A percentile compares a stretch with the other conserved stretches of the same genome.
Evolutionary conservation across 2,329 filamentous ascomycete species (phyloP).

Genomic region (Myriosclerotinia duriaeana): DNA sequence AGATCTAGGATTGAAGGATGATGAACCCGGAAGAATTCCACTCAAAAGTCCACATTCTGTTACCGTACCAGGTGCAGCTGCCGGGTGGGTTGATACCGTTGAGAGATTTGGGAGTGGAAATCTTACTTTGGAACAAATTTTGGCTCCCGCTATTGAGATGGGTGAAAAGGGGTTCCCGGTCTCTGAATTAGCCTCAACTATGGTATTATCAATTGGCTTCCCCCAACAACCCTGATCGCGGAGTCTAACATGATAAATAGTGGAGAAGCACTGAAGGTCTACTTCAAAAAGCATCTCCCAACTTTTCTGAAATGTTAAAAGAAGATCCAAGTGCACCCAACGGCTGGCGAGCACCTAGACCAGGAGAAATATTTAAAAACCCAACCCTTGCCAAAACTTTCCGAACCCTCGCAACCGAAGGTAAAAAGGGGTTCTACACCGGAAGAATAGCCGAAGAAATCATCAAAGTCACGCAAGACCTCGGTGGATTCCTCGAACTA

Average conservation of each 20-base stretch:
- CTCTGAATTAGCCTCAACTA: conserved; percentile 59
- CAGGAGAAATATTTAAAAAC: conserved; percentile 89
- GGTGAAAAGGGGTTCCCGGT: conserved; percentile 90
- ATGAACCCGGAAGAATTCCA: conserved; percentile 62
- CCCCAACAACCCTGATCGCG: neutral
- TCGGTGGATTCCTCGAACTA: conserved; percentile 74
- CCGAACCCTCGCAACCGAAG: conserved; percentile 71
- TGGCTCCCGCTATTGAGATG: conserved; percentile 79
- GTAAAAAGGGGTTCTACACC: conserved; percentile 88
- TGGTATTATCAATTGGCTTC: conserved; percentile 30
- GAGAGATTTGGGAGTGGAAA: conserved; percentile 88
- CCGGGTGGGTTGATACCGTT: conserved; percentile 88
- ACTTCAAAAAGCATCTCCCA: conserved; percentile 75
- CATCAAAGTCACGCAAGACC: conserved; percentile 71
- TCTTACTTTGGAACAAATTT: conserved; percentile 70
- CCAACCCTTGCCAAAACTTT: conserved; percentile 80
- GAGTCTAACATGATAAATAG: conserved; percentile 46
- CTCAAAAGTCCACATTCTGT: conserved; percentile 75
- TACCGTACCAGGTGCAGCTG: conserved; percentile 85
- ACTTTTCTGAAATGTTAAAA: conserved; percentile 85
- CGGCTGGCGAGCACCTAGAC: conserved; percentile 70
- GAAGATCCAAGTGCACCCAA: conserved; percentile 64
- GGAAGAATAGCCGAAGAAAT: conserved; percentile 80
- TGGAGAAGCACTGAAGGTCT: conserved; percentile 66
- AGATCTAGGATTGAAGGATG: conserved; percentile 64